Conservation (phyloP, 2,329 filamentous ascomycete genomes). For the Sarocladiaceae sp. region DNA sequence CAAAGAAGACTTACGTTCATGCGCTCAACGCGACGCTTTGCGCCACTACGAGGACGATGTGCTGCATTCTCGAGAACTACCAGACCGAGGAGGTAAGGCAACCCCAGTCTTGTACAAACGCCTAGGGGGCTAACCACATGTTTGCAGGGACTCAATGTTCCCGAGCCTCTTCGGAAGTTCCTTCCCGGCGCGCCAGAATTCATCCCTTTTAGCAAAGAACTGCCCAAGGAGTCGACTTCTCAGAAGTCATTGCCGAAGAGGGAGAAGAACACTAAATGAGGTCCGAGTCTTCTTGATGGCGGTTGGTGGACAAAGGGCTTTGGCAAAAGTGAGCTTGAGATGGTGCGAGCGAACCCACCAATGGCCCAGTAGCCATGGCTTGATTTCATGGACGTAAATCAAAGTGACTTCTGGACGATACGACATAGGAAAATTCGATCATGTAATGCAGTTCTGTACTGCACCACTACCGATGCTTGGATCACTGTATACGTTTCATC, state of each 20-base stretch:
- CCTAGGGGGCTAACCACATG: not conserved
- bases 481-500: too few relatives aligned
- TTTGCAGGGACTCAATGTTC: constrained; percentile 66
- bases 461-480: too few relatives aligned
- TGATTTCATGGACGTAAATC: too few relatives aligned
- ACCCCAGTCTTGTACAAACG: not conserved
- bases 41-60: constrained; percentile 86
- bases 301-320: not conserved
- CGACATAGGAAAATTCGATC: too few relatives aligned
- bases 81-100: constrained; percentile 71
- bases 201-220: constrained; percentile 79
- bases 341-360: too few relatives aligned
- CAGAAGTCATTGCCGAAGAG: constrained; percentile 23
- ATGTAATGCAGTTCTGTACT: too few relatives aligned
- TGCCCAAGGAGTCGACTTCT: constrained; percentile 58
- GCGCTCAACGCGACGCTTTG: constrained; percentile 84
- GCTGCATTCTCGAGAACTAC: constrained; percentile 95
- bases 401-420: too few relatives aligned
- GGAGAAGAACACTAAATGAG: constrained; percentile 20
- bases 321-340: not conserved
- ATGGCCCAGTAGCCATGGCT: too few relatives aligned
- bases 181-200: constrained; percentile 86
- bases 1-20: constrained; percentile 88
- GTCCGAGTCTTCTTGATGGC: not conserved
- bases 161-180: constrained; percentile 80